Percentiles rank a stretch among this genome's conserved stretches.
phyloP scores from a whole-genome alignment of 2,329 filamentous ascomycete species.

The Clathrospora elynae region DNA sequence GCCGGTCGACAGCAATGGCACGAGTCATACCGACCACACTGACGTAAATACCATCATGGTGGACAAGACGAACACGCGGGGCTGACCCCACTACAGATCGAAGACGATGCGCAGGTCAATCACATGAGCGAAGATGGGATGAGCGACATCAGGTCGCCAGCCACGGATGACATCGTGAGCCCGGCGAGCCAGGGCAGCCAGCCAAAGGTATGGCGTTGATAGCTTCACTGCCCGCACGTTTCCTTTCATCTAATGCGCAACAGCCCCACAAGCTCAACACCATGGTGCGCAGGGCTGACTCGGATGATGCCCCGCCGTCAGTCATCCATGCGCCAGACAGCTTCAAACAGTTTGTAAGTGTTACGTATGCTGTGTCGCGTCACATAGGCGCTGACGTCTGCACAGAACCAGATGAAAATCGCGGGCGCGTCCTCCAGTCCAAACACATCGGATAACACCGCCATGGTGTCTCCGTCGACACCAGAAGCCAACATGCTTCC shows the following conservation, averaged over 20 bases:
- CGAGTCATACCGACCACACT: slow-evolving; percentile 78
- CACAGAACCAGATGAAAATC: slow-evolving; percentile 38
- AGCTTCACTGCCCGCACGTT: slow-evolving; percentile 7
- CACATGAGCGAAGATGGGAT: slow-evolving; percentile 46
- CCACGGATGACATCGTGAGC: slow-evolving; percentile 44
- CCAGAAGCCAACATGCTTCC: slow-evolving; percentile 48
- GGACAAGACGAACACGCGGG: slow-evolving; percentile 7
- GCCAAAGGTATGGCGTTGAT: slow-evolving; percentile 33
- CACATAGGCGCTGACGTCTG: slow-evolving; percentile 36
- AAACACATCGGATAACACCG: slow-evolving; percentile 44
- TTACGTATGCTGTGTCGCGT: slow-evolving; percentile 32
- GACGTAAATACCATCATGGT: slow-evolving; percentile 54
- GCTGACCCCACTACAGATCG: slow-evolving; percentile 59
- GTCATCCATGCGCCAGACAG: slow-evolving; percentile 89
- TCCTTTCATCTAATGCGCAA: slow-evolving; percentile 15
- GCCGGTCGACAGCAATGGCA: slow-evolving; percentile 83
- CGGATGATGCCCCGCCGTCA: slow-evolving; percentile 79
- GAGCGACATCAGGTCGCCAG: slow-evolving; percentile 47
- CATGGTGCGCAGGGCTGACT: slow-evolving; percentile 55
- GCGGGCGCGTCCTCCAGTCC: slow-evolving; percentile 38
- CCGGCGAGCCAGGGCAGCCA: slow-evolving; percentile 40
- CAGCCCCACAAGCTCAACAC: slow-evolving; percentile 56
- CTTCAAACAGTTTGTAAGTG: slow-evolving; percentile 75
- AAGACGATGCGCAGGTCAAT: slow-evolving; percentile 74
- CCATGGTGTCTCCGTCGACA: slow-evolving; percentile 45